Evolutionary conservation across 208 protist genomes (phyloP), one percentile per base, ranked within the genome.

Genomic region (Balamuthia mandrillaris): DNA sequence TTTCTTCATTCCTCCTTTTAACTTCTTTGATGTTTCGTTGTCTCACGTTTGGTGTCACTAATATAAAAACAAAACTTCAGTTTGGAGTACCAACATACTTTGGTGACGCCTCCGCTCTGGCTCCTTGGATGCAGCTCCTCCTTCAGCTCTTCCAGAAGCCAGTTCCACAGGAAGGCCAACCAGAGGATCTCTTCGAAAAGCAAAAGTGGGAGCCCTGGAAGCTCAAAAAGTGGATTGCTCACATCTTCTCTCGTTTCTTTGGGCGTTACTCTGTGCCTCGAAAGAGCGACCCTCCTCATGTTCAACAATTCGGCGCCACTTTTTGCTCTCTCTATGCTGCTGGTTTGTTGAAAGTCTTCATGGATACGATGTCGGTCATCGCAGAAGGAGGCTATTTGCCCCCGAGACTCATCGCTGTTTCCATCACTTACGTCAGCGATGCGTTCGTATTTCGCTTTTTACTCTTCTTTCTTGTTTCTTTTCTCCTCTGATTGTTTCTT

Each of bases 161-260:
- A 1, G 65, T 74, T 21, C 65, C 65, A 1, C 3, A 18, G 47
- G 16, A 74, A 44, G 41, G 65, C 21, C 65, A 74, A 24, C 65
- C 65, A 14, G 65, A 74, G 65, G 65, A 74, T 37, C 27, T 74
- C 41, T 39, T 44, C 7, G 65, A 74, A 44, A 49, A 44, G 18
- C 27, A 74, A 24, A 74, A 74, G 41, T 74, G 29, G 41, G 41
- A 37, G 14, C 65, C 65, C 10, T 74, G 65, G 65, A 74, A 74
- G 65, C 41, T 74, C n/a, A 74, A 74, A 44, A 74, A 74, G 65
- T 74, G 65, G 65, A 74, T 74, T 27, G 65, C 51, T 24, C 65
- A 74, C 65, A 74, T 74, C 41, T 74, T 35, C 65, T 52, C 45
- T 31, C 65, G 65, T 24, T 74, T 74, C 47, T 21, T 54, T 54